Evolutionary conservation across 495 filamentous ascomycete genomes (phyloP).

Genomic region (Penicillium atrosanguineum): DNA sequence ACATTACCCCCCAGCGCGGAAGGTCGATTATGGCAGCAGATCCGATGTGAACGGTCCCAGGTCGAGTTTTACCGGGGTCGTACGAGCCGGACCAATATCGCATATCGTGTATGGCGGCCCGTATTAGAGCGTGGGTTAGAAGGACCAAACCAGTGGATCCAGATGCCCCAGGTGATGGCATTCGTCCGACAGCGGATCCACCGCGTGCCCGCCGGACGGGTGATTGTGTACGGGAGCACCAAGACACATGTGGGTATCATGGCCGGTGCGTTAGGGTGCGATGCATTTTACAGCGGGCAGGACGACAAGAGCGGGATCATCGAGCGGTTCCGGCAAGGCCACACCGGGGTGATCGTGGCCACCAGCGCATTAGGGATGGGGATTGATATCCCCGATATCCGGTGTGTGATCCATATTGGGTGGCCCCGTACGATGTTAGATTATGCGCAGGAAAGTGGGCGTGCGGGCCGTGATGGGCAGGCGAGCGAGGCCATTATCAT

Average conservation of each 20-base stretch:
- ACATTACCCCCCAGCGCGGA: constrained; percentile 15
- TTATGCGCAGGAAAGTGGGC: constrained; percentile 25
- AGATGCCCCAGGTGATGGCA: background rate
- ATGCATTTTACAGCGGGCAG: constrained; percentile 6
- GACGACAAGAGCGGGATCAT: no score
- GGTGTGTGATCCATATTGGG: constrained; percentile 16
- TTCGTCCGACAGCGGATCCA: no score
- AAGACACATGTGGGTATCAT: background rate
- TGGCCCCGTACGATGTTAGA: constrained; percentile 10
- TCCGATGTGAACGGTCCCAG: background rate
- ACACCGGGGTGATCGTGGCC: constrained; percentile 5
- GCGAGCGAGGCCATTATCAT: no score
- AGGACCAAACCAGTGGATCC: background rate
- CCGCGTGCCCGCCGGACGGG: background rate
- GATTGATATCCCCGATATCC: constrained; percentile 21
- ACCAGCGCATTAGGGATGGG: constrained; percentile 25
- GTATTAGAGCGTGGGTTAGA: background rate
- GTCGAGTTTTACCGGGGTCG: background rate
- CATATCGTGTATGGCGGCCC: background rate
- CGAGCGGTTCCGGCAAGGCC: no score
- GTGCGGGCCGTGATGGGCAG: background rate
- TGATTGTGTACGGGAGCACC: constrained; percentile 10
- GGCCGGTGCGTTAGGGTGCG: background rate
- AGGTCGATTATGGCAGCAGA: constrained; percentile 1
- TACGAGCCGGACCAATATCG: background rate